Conservation (phyloP, 1,284 basidiomycete genomes). For the Xerocomus nothofagi region DNA sequence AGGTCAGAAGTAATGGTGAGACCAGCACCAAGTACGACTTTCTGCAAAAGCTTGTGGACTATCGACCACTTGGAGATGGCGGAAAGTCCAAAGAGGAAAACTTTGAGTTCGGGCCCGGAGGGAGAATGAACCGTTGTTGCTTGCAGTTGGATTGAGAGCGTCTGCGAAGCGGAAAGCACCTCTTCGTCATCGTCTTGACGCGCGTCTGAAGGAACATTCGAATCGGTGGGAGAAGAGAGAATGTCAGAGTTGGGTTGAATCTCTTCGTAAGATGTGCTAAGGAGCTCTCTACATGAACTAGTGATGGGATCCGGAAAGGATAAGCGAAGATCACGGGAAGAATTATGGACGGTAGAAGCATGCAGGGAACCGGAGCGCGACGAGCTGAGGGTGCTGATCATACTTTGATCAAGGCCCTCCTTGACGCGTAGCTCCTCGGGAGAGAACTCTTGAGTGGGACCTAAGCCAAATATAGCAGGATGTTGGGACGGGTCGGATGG, state of each 20-base stretch:
- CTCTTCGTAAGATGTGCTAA: slow-evolving; percentile 33
- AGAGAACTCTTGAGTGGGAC: slow-evolving; percentile 29
- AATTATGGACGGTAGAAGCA: slow-evolving; percentile 53
- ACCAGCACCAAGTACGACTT: slow-evolving; percentile 35
- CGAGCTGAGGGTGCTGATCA: slow-evolving; percentile 70
- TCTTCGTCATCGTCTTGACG: slow-evolving; percentile 29
- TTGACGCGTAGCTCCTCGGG: slow-evolving; percentile 64
- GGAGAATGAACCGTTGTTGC: slow-evolving; percentile 10
- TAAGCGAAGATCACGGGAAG: slow-evolving; percentile 66
- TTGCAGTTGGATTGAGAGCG: slow-evolving; percentile 34
- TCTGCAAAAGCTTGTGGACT: slow-evolving; percentile 53
- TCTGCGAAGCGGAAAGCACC: slow-evolving; percentile 23
- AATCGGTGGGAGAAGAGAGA: slow-evolving; percentile 16
- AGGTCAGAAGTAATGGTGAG: slow-evolving; percentile 24
- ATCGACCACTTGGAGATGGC: slow-evolving; percentile 57
- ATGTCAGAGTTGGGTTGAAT: slow-evolving; percentile 17
- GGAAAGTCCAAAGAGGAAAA: slow-evolving; percentile 62
- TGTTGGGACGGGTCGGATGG: slow-evolving; percentile 30
- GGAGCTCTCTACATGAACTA: slow-evolving; percentile 50
- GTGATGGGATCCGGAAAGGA: slow-evolving; percentile 78
- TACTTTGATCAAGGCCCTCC: slow-evolving; percentile 73
- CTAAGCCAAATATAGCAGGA: slow-evolving; percentile 25
- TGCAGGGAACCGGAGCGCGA: slow-evolving; percentile 63
- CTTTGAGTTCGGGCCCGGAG: slow-evolving; percentile 47
- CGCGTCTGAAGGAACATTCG: slow-evolving; percentile 12